phyloP scores from a whole-genome alignment of 2,329 filamentous ascomycete genomes.

The Uncinocarpus reesii region DNA sequence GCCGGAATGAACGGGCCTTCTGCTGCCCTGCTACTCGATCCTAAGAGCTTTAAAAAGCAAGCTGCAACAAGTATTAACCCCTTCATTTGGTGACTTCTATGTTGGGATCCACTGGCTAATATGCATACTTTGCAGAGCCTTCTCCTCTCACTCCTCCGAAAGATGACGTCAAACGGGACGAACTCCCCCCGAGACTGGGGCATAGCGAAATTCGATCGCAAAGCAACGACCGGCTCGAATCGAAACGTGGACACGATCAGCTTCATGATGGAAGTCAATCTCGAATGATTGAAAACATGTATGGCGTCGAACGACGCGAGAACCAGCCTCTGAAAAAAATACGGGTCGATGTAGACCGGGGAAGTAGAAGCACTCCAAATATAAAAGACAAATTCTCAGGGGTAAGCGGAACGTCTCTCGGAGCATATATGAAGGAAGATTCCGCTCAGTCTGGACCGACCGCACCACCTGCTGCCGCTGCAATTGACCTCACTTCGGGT shows the following conservation, averaged over 20 bases:
- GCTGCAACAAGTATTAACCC: constrained; percentile 12
- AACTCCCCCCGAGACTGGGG: neutral
- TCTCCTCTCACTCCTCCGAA: neutral
- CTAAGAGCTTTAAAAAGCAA: constrained; percentile 33
- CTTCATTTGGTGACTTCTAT: neutral
- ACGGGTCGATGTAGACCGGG: constrained; percentile 41
- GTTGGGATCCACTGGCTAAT: neutral
- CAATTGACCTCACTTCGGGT: constrained; percentile 40
- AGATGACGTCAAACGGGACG: neutral
- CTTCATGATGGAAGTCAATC: constrained; percentile 21
- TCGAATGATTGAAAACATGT: constrained; percentile 59
- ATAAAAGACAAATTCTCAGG: constrained; percentile 36
- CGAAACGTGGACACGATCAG: constrained; percentile 26
- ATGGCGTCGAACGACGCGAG: constrained; percentile 60
- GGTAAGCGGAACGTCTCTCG: constrained; percentile 47
- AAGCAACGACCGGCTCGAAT: constrained; percentile 6
- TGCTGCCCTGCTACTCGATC: constrained; percentile 37
- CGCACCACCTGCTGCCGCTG: constrained; percentile 42
- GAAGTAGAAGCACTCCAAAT: constrained; percentile 34
- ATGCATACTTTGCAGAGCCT: neutral
- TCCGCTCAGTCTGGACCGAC: constrained; percentile 29
- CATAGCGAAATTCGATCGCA: neutral
- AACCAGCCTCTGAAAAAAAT: constrained; percentile 54
- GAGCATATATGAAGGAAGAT: constrained; percentile 56
- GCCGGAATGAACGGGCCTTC: constrained; percentile 22